Conservation (phyloP, 208 protist genomes). For the Novymonas esmeraldas region DNA sequence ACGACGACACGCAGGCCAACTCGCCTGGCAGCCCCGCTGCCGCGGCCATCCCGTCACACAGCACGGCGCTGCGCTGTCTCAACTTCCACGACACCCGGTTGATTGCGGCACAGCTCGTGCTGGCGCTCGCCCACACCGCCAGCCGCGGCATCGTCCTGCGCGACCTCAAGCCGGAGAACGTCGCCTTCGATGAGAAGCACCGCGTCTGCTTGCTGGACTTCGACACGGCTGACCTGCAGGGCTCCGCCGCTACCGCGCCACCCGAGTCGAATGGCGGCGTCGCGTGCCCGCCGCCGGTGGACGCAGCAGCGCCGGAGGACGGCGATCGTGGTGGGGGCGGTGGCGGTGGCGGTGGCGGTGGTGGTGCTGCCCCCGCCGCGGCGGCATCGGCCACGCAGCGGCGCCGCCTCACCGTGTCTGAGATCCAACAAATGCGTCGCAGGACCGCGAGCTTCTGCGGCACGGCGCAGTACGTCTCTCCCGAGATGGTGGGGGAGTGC, state of each 20-base stretch:
- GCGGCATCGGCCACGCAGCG: constrained; percentile 9
- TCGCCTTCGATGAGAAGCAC: constrained; percentile 82
- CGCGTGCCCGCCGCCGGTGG: constrained; percentile 27
- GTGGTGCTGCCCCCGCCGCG: background rate
- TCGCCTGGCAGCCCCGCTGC: background rate
- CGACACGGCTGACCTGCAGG: constrained; percentile 79
- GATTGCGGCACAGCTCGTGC: constrained; percentile 83
- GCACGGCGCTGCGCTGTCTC: constrained; percentile 56
- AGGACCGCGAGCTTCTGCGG: constrained; percentile 89
- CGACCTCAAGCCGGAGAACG: constrained; percentile 92
- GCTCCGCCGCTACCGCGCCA: background rate
- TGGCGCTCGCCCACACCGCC: constrained; percentile 58
- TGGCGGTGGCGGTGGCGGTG: background rate
- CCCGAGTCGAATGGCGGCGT: constrained; percentile 63
- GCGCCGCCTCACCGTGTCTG: constrained; percentile 74
- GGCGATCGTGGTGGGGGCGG: too few species aligned
- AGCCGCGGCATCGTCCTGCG: constrained; percentile 75
- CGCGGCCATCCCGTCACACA: constrained; percentile 29
- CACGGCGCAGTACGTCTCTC: constrained; percentile 95
- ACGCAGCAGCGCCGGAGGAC: background rate
- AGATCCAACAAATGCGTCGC: constrained; percentile 83
- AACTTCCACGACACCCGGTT: constrained; percentile 82
- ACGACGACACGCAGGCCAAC: background rate
- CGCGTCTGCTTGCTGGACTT: constrained; percentile 89
- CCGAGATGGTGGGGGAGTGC: constrained; percentile 93